A percentile compares a stretch with the other conserved stretches of the same genome.
Conservation (phyloP, 352 stramenopile genomes). For the Pythium apleroticum region DNA sequence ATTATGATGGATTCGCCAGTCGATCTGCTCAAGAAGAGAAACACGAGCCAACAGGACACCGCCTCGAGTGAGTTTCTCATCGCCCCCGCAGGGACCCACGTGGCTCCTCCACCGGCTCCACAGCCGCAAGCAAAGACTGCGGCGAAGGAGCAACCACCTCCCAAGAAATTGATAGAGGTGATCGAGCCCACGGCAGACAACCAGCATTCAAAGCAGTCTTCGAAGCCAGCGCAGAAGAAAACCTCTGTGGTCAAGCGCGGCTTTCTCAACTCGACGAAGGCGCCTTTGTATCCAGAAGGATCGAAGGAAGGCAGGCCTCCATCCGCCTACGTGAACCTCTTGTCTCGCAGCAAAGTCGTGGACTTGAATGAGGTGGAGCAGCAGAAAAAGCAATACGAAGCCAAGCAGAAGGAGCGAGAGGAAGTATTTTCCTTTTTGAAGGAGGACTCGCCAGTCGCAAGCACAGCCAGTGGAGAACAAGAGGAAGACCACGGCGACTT, state of each 20-base stretch:
- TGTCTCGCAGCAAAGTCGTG: conserved; percentile 80
- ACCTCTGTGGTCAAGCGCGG: conserved; percentile 63
- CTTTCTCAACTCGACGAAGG: conserved; percentile 60
- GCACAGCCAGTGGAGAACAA: neutral
- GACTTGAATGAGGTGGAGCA: conserved; percentile 56
- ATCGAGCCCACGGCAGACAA: conserved; percentile 20
- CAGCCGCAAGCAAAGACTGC: neutral
- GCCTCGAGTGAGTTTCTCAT: conserved; percentile 17
- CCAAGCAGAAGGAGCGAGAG: conserved; percentile 16
- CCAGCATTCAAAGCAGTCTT: neutral
- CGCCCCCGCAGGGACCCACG: conserved; percentile 4
- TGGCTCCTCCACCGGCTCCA: neutral
- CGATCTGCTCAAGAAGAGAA: conserved; percentile 62
- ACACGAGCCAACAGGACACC: conserved; percentile 19
- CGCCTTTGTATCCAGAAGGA: conserved; percentile 63
- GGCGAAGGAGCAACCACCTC: conserved; percentile 8
- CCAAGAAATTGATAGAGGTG: conserved; percentile 56
- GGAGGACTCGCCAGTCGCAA: conserved; percentile 1
- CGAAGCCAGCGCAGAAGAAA: conserved; percentile 22
- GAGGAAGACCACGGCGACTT: conserved; percentile 64
- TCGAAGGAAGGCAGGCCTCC: conserved; percentile 64
- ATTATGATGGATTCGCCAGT: conserved; percentile 43
- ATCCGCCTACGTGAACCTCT: conserved; percentile 76
- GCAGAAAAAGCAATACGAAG: conserved; percentile 30
- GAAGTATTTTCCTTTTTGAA: conserved; percentile 32